These are phyloP conservation scores for Ilyonectria mors-panacis DNA, from an alignment of 2,329 filamentous ascomycete genomes.

Conservation along the genomic window DNA sequence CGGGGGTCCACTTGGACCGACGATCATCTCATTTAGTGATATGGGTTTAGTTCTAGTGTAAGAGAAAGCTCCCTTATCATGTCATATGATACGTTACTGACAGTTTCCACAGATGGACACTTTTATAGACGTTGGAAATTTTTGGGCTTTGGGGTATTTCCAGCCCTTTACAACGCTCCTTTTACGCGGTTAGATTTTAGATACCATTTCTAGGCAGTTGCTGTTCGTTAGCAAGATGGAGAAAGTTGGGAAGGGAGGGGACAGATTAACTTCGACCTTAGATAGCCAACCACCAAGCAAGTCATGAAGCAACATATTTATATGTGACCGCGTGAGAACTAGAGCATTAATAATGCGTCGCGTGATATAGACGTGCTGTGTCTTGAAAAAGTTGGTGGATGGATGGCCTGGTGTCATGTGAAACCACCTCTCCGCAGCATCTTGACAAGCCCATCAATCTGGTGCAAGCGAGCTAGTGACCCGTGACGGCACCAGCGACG, in stretches of 20 bases:
- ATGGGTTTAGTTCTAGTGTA: background rate
- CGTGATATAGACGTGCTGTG: conserved; percentile 12
- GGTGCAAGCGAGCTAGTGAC: background rate
- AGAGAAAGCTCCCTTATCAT: background rate
- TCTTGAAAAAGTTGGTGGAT: conserved; percentile 1
- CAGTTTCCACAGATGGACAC: background rate
- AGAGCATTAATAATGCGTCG: conserved; percentile 1
- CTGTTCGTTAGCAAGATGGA: background rate
- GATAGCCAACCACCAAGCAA: conserved; percentile 1
- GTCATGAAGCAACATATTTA: conserved; percentile 19
- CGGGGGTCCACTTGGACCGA: background rate
- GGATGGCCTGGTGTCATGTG: conserved; percentile 22
- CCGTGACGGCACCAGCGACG: conserved; percentile 5
- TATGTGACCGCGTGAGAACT: conserved; percentile 19
- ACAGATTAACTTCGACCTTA: background rate
- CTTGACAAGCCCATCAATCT: conserved; percentile 7
- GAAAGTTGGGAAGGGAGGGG: background rate
- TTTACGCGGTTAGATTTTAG: background rate
- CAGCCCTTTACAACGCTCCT: background rate
- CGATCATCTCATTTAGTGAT: background rate
- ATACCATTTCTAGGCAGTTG: background rate
- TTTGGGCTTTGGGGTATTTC: background rate
- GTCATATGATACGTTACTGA: background rate
- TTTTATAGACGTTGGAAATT: background rate
- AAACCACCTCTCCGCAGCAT: conserved; percentile 12